phyloP scores from a whole-genome alignment of 441 rosid genomes.

The Arabidopsis lyrata region DNA sequence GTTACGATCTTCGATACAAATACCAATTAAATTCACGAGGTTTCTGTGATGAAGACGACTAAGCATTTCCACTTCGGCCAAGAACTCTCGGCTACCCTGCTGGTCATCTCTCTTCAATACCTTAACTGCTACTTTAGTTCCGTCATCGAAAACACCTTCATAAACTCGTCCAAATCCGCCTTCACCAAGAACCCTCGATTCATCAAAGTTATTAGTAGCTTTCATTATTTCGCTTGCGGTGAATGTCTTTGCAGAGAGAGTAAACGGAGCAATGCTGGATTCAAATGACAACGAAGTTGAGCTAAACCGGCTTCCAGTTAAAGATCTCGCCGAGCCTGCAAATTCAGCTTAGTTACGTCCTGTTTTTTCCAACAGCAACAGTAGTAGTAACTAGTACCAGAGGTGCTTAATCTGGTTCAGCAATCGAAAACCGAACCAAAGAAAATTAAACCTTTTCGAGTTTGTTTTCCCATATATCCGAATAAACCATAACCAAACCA shows the following conservation, averaged over 20 bases:
- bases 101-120: constrained; percentile 94
- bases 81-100: constrained; percentile 90
- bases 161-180: constrained; percentile 96
- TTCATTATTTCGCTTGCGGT: constrained; percentile 72
- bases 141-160: constrained; percentile 84
- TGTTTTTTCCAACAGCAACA: constrained; percentile 19
- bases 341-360: constrained; percentile 16
- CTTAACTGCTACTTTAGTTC: constrained; percentile 88
- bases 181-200: constrained; percentile 82
- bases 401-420: neutral
- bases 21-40: constrained; percentile 90
- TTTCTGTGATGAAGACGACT: constrained; percentile 98
- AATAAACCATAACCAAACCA: neutral
- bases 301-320: constrained; percentile 71
- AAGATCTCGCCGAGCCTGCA: constrained; percentile 71
- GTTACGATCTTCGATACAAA: constrained; percentile 84
- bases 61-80: constrained; percentile 98
- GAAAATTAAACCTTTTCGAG: neutral
- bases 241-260: constrained; percentile 92
- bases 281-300: constrained; percentile 84
- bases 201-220: constrained; percentile 81
- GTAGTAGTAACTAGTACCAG: constrained; percentile 12
- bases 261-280: constrained; percentile 79
- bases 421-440: neutral
- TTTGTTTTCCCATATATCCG: neutral